phyloP scores from a whole-genome alignment of 2,329 filamentous ascomycete species.

The Arthrobotrys entomopaga region DNA sequence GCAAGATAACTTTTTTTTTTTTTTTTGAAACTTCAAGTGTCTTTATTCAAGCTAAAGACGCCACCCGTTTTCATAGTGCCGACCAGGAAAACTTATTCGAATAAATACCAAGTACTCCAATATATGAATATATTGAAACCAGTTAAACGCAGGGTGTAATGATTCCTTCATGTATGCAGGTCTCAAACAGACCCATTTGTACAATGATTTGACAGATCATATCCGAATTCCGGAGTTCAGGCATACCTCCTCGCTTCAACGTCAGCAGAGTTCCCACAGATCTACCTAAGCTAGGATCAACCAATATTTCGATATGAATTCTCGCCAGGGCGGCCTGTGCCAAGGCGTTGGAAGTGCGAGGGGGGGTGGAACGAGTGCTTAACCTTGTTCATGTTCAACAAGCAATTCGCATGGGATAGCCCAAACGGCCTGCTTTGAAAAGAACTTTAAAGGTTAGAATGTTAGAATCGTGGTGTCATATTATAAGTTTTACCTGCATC shows the following conservation, averaged over 20 bases:
- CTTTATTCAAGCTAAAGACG: no score
- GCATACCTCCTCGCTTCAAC: slow-evolving; percentile 16
- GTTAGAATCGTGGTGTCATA: slow-evolving; percentile 17
- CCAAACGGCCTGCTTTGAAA: slow-evolving; percentile 2
- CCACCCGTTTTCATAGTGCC: no score
- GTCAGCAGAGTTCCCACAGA: slow-evolving; percentile 35
- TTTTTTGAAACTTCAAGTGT: no score
- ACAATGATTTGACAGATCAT: slow-evolving; percentile 1
- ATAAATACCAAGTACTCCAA: no score
- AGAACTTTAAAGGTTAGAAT: no score
- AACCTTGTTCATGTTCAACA: neutral
- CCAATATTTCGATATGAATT: slow-evolving; percentile 15
- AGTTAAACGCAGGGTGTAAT: neutral
- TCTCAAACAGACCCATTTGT: no score
- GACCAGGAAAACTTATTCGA: no score
- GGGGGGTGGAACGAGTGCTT: slow-evolving; percentile 19
- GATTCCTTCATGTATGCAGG: no score
- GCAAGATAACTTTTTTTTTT: no score
- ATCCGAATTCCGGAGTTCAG: slow-evolving; percentile 16
- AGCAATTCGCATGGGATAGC: slow-evolving; percentile 28
- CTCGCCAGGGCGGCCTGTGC: slow-evolving; percentile 23
- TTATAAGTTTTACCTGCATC: slow-evolving; percentile 7
- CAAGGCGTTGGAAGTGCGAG: slow-evolving; percentile 44
- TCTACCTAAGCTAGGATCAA: slow-evolving; percentile 38
- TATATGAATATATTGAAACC: neutral